These are phyloP conservation scores for Maudiozyma saulgeensis DNA, from an alignment of 805 yeast genomes.

Conservation along the genomic window DNA sequence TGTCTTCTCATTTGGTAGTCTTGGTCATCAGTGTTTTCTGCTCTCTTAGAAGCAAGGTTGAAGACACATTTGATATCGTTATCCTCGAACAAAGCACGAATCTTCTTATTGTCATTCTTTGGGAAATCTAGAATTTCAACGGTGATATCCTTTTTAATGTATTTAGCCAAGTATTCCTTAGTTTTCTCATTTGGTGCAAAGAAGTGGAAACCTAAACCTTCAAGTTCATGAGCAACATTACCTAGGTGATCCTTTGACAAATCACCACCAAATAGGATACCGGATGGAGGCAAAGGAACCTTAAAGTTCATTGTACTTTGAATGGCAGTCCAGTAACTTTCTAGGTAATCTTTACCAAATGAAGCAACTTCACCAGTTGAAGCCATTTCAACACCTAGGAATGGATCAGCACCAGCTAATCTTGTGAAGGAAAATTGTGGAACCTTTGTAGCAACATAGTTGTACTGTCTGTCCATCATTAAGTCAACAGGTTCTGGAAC, in stretches of 20 bases:
- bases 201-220: conserved; percentile 64
- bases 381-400: conserved; percentile 98
- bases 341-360: conserved; percentile 75
- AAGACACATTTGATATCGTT: conserved; percentile 80
- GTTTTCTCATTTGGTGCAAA: conserved; percentile 70
- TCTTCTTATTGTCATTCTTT: conserved; percentile 81
- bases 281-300: conserved; percentile 83
- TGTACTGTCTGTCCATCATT: conserved; percentile 57
- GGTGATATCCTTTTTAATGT: conserved; percentile 29
- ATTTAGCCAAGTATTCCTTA: conserved; percentile 52
- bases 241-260: conserved; percentile 61
- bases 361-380: conserved; percentile 99
- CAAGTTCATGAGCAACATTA: conserved; percentile 57
- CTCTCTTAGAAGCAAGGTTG: conserved; percentile 86
- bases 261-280: conserved; percentile 93
- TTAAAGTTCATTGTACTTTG: conserved; percentile 97
- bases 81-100: conserved; percentile 86
- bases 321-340: conserved; percentile 96
- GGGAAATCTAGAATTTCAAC: conserved; percentile 77
- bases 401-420: conserved; percentile 98
- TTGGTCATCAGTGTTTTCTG: conserved; percentile 72
- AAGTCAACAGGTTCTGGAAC: conserved; percentile 75
- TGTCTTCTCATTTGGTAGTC: conserved; percentile 98
- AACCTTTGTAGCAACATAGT: conserved; percentile 91
- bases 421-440: conserved; percentile 98